Percentiles rank a stretch among this genome's conserved stretches.
These are phyloP conservation scores for Tripterygium wilfordii DNA, from an alignment of 177 flowering plant genomes.

Conservation along the genomic window DNA sequence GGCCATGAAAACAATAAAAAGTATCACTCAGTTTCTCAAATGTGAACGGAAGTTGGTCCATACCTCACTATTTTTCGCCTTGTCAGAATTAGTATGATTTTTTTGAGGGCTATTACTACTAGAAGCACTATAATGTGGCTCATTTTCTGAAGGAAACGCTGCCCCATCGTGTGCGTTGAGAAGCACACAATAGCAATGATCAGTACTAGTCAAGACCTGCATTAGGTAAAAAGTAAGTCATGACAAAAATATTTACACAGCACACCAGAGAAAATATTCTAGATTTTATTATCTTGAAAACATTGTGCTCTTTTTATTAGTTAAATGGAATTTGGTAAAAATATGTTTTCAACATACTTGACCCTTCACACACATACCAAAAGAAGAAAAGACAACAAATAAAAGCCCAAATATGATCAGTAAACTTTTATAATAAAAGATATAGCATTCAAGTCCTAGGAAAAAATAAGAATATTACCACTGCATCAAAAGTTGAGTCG, in stretches of 20 bases:
- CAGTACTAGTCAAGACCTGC: constrained; percentile 87
- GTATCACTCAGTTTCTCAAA: not conserved
- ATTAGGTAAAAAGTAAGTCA: constrained; percentile 1
- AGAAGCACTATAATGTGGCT: constrained; percentile 23
- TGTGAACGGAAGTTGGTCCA: constrained; percentile 4
- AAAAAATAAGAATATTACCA: constrained; percentile 45
- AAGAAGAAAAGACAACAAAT: too few species aligned
- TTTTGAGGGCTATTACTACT: constrained; percentile 25
- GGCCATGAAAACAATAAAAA: not conserved
- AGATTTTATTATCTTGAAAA: not conserved
- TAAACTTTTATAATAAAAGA: too few species aligned
- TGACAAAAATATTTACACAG: not conserved
- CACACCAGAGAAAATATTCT: not conserved
- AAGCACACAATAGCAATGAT: constrained; percentile 96
- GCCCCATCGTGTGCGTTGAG: constrained; percentile 95
- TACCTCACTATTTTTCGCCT: constrained; percentile 59
- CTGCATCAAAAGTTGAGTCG: constrained; percentile 95
- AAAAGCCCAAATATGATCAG: too few species aligned
- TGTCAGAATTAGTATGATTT: constrained; percentile 32
- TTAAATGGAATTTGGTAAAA: too few species aligned
- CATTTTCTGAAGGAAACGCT: constrained; percentile 69
- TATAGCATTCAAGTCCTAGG: too few species aligned
- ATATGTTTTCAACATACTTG: too few species aligned
- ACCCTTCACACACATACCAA: too few species aligned
- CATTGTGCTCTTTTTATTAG: too few species aligned